Base-by-base conservation (phyloP, 768 basidiomycete species). In the Crucibulum laeve region DNA sequence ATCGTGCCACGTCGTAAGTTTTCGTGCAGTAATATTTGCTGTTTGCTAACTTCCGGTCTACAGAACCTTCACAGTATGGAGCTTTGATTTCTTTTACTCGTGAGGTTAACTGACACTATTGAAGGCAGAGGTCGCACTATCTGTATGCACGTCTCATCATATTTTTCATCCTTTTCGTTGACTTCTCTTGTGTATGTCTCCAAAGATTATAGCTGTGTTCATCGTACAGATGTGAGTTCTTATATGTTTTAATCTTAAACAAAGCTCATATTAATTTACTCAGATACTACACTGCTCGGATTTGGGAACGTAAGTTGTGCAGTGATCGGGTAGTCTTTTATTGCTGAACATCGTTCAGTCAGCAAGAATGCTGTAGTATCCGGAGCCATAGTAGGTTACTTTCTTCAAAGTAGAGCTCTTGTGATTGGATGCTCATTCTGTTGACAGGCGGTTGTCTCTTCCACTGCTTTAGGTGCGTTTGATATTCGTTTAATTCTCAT, bases 141-240 rank as follows among this genome's bases (percentile, higher is more conserved):
- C 54, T 19, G 52, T 53, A 38, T 21, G 46, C 36, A 23, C 13
- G n/a, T 19, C 11, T 18, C 13, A 40, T 18, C 11, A 40, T 21
- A 11, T 11, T 14, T 8, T 23, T 40, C 11, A 13, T 21, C 14
- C 17, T 17, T 4, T 10, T 37, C 15, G n/a, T 32, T 44, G 24
- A 46, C 7, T 19, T 6, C n/a, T 40, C n/a, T 5, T 30, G 21
- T 41, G 19, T 38, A 7, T 19, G n/a, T n/a, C 44, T 21, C 22
- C 44, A 40, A 38, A 56, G 57, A 41, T 50, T 8, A 24, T 57
- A 21, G 53, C 39, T 23, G 40, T 55, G 30, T 49, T 47, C 19
- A 51, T 56, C 38, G 55, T 60, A 5, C 56, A 60, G 45, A 44
- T 51, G 58, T 60, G 34, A 37, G 53, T 42, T 19, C 11, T 39